Conservation (phyloP, 805 yeast species). For the Lipomyces starkeyi region DNA sequence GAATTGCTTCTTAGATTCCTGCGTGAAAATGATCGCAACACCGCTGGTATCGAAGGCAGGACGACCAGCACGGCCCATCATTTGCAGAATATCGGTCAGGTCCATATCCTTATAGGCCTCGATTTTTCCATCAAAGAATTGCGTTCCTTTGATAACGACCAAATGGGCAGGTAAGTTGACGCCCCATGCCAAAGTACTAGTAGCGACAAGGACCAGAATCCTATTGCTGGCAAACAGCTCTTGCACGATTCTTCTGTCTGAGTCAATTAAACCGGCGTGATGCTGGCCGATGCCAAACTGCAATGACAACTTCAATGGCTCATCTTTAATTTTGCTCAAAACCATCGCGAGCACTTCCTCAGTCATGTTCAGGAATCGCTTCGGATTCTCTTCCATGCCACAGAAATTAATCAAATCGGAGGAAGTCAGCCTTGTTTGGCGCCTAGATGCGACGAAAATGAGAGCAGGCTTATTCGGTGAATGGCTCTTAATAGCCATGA, state of each 20-base stretch:
- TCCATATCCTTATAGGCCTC: constrained; percentile 82
- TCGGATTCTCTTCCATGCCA: constrained; percentile 78
- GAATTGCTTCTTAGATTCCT: constrained; percentile 73
- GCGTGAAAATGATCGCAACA: constrained; percentile 75
- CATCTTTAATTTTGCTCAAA: constrained; percentile 71
- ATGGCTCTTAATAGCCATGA: constrained; percentile 89
- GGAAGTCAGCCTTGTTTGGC: constrained; percentile 83
- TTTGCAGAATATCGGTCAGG: constrained; percentile 77
- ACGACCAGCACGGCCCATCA: constrained; percentile 88
- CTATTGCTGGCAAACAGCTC: constrained; percentile 71
- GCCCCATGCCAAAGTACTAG: constrained; percentile 89
- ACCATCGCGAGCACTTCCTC: constrained; percentile 64
- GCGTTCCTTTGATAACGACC: constrained; percentile 79
- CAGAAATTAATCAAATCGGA: constrained; percentile 77
- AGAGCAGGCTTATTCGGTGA: constrained; percentile 84
- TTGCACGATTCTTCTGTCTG: constrained; percentile 73
- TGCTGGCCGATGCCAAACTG: constrained; percentile 84
- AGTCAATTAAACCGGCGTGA: constrained; percentile 80
- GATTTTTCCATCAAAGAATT: constrained; percentile 60
- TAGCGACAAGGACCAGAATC: constrained; percentile 74
- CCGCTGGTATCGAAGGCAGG: constrained; percentile 83
- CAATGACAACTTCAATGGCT: constrained; percentile 71
- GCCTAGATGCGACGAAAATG: constrained; percentile 82
- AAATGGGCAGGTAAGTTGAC: constrained; percentile 82
- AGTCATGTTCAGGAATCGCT: constrained; percentile 68